Base-by-base conservation (phyloP, 2,329 filamentous ascomycete genomes). In the Diaporthe citri region DNA sequence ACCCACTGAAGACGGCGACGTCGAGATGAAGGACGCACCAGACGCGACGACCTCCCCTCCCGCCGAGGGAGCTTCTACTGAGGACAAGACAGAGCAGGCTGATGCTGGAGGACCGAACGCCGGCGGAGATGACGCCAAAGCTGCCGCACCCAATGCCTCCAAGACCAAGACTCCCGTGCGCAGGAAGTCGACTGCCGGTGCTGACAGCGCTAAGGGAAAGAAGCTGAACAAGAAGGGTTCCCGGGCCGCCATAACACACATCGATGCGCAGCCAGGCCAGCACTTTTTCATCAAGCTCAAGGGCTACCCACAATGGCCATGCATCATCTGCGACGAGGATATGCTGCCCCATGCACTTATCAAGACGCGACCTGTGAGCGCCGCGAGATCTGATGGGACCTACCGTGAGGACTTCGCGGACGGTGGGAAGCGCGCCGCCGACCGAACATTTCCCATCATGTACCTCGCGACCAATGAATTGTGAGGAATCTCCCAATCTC, bases 401-500 rank as follows among this genome's bases (percentile, higher is more conserved):
- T 98, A 97, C 83, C 92, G 94, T 72, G 94, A 95, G 75, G 94
- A 96, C 78, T 98, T 94, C 82, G 91, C 92, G 55, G 95, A 98
- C 80, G 96, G 94, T 76, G 96, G 94, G 80, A 97, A 97, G 87
- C 94, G 95, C 78, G 92, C 90, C 56, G 91, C 93, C 76, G 95
- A 98, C 84, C 91, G 96, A 77, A 95, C 94, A 41, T 98, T 95
- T 82, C 95, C 96, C 7, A 92, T 98, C 81, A 98, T 98, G 96
- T 98, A 98, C 83, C 87, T 98, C 69, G 89, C 91, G 77, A 98
- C 96, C 51, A 98, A 98, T 81, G 96, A 98, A 88, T 98, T 99
- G 97, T 99, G 87, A 91, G 96, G 91, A 46, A 36, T 22, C 48
- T 43, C 41, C 17, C 17, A 20, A 9, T 3, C 12, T 22, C n/a